Percentiles rank a stretch among this genome's conserved stretches.
Conservation (phyloP, 495 filamentous ascomycete species). For the Aspergillus cavernicola region DNA sequence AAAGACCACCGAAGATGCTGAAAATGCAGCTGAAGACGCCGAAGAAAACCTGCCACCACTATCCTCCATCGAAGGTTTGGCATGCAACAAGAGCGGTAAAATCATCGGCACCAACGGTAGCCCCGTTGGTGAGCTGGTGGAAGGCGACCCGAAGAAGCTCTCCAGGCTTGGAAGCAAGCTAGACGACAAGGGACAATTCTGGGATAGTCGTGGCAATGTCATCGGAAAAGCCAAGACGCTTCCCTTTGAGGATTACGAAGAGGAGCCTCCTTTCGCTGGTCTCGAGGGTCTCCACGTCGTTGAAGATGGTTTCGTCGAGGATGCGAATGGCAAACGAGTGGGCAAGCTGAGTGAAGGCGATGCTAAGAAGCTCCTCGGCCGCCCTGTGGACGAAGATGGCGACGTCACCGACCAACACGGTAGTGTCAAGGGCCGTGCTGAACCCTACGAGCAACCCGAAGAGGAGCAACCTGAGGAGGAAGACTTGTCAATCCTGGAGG, state of each 20-base stretch:
- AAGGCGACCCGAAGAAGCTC: constrained; percentile 59
- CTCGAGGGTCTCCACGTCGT: constrained; percentile 60
- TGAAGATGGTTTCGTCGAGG: constrained; percentile 56
- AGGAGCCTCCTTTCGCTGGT: constrained; percentile 60
- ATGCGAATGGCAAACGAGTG: constrained; percentile 56
- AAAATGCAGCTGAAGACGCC: constrained; percentile 32
- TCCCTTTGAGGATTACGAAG: constrained; percentile 54
- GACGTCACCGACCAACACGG: constrained; percentile 62
- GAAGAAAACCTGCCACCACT: constrained; percentile 47
- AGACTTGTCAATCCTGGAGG: constrained; percentile 69
- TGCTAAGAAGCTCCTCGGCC: constrained; percentile 59
- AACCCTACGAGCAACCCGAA: constrained; percentile 47
- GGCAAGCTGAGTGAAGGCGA: constrained; percentile 59
- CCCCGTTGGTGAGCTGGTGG: constrained; percentile 54
- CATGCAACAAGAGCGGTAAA: constrained; percentile 60
- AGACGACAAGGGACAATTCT: constrained; percentile 61
- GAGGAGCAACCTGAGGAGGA: constrained; percentile 44
- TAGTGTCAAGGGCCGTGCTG: constrained; percentile 57
- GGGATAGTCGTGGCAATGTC: constrained; percentile 56
- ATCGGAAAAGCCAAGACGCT: constrained; percentile 57
- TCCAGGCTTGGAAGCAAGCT: constrained; percentile 51
- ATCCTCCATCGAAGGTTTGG: constrained; percentile 57
- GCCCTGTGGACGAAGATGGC: constrained; percentile 61
- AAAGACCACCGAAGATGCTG: constrained; percentile 24
- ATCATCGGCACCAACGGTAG: constrained; percentile 49